Evolutionary conservation across 2,329 filamentous ascomycete genomes (phyloP).

Genomic region (Aspergillus felis): DNA sequence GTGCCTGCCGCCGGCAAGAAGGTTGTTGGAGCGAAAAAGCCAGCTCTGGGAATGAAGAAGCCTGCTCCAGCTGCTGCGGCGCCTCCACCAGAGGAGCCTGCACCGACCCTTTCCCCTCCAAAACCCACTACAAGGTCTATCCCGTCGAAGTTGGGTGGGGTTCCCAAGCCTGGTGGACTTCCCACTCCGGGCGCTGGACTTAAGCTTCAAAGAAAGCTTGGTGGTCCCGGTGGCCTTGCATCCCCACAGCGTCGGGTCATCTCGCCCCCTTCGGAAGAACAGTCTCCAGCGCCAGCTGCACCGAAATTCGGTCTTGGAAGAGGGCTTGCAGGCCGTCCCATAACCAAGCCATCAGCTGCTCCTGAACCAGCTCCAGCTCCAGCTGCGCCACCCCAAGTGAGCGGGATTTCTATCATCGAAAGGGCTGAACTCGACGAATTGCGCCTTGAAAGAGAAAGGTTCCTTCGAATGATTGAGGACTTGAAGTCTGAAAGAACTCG

Average conservation of each 20-base stretch:
- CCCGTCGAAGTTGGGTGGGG: constrained; percentile 46
- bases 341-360: constrained; percentile 63
- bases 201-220: constrained; percentile 43
- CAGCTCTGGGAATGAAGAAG: constrained; percentile 46
- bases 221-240: constrained; percentile 36
- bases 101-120: constrained; percentile 46
- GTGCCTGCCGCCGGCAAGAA: constrained; percentile 57
- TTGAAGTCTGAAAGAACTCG: constrained; percentile 76
- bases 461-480: constrained; percentile 73
- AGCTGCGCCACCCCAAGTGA: constrained; percentile 53
- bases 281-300: constrained; percentile 37
- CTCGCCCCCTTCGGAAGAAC: constrained; percentile 44
- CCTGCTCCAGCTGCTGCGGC: constrained; percentile 44
- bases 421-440: constrained; percentile 90
- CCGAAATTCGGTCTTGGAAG: constrained; percentile 62
- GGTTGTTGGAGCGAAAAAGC: constrained; percentile 51
- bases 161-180: constrained; percentile 38
- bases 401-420: constrained; percentile 72
- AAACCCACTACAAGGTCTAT: constrained; percentile 39
- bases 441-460: constrained; percentile 73
- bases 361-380: constrained; percentile 49
- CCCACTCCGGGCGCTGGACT: constrained; percentile 41
- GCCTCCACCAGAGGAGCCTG: constrained; percentile 53
- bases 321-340: constrained; percentile 78
- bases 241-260: constrained; percentile 43